These are phyloP conservation scores for Fraxinus xanthoxyloides DNA, from an alignment of 305 asterid species.

Conservation along the genomic window DNA sequence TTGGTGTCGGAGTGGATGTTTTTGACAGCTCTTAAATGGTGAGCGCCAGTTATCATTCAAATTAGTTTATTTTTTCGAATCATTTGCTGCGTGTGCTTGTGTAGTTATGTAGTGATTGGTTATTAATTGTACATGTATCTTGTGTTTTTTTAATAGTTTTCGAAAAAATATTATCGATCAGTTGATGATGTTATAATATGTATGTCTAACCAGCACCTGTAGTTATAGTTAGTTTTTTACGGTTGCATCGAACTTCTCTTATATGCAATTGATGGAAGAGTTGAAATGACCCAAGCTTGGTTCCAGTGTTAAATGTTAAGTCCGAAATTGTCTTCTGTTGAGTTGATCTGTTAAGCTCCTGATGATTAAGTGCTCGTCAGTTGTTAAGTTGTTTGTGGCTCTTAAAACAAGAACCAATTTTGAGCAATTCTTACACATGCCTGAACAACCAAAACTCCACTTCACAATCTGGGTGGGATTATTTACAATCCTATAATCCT, in stretches of 20 bases:
- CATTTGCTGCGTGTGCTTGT: background rate
- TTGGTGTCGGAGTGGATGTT: slow-evolving; percentile 86
- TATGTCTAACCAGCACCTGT: background rate
- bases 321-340: background rate
- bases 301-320: background rate
- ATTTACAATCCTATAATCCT: background rate
- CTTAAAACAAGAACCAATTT: background rate
- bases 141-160: background rate
- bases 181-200: background rate
- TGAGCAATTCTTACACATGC: background rate
- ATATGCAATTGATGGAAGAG: background rate
- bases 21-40: slow-evolving; percentile 70
- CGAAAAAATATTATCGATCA: background rate
- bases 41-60: slow-evolving; percentile 14
- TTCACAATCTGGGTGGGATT: background rate
- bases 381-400: background rate
- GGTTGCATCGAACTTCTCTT: background rate
- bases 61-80: background rate
- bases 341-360: background rate
- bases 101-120: background rate
- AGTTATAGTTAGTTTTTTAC: background rate
- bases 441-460: background rate
- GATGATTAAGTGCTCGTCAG: background rate
- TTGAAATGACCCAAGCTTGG: background rate
- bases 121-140: background rate